Base-by-base conservation (phyloP, 2,329 filamentous ascomycete genomes). In the Fusarium sp. region DNA sequence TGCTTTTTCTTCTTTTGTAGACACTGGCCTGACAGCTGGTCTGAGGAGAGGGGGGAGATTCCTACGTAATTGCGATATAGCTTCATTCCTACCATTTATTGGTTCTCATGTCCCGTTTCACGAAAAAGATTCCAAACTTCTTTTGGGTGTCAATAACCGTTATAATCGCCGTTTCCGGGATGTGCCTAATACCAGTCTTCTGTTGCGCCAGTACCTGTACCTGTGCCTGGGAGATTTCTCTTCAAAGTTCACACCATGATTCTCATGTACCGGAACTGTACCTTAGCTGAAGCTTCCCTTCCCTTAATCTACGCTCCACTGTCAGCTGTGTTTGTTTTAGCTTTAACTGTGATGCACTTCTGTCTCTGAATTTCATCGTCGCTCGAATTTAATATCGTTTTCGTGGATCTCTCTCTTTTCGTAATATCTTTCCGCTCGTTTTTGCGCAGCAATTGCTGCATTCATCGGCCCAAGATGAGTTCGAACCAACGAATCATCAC, bases 401-500 rank as follows among this genome's bases (percentile, higher is more conserved):
- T 45, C 25, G 42, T 45, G 42, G 27, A 48, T 35, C 46, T 48
- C 11, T 51, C 21, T 15, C 18, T 18, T 23, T 33, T 25, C 10
- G 31, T 31, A 45, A 19, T 25, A 33, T 12, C 27, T 23, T n/a
- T 29, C 29, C 23, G 19, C 27, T 65, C 31, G 7, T 19, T 38
- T 38, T 12, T 16, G 16, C 25, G 65, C 46, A 38, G 66, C 66
- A 33, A 64, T 25, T 48, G 29, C 58, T 65, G 57, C 48, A 54
- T 38, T 42, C 33, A 38, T 27, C 42, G n/a, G 27, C 16, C 27
- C 67, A 60, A 23, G 7, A 78, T 78, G 76, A 69, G 37, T 56
- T 66, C 72, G 19, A 44, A 21, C 79, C 77, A 78, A 14, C 62
- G 68, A 37, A 45, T 78, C 45, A 76, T 79, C 33, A 79, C 75